Evolutionary conservation across 768 basidiomycete genomes (phyloP).

Genomic region (Clavulina sp.): DNA sequence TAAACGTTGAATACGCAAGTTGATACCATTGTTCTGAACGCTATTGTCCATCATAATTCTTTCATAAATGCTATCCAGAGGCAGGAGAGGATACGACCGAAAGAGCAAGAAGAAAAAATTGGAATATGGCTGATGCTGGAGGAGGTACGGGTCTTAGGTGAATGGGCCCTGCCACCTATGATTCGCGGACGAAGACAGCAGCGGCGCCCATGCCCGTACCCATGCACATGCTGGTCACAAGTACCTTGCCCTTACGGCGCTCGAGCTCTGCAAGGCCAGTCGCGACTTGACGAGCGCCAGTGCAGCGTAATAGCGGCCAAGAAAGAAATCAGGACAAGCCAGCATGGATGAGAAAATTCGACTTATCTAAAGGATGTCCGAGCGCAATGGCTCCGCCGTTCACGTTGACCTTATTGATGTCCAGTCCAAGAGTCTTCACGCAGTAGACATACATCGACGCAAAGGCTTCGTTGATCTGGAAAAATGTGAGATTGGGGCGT

Average conservation of each 20-base stretch:
- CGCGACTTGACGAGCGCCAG: constrained; percentile 70
- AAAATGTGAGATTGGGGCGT: constrained; percentile 16
- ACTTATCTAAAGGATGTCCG: constrained; percentile 24
- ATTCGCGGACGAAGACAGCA: constrained; percentile 47
- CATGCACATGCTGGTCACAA: constrained; percentile 84
- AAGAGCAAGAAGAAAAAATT: too few species aligned
- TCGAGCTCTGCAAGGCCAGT: constrained; percentile 47
- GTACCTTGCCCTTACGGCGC: constrained; percentile 18
- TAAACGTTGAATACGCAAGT: too few species aligned
- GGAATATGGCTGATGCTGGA: too few species aligned
- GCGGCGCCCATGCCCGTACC: constrained; percentile 77
- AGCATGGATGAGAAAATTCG: constrained; percentile 1
- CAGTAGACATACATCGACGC: constrained; percentile 69
- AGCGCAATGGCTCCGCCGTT: constrained; percentile 85
- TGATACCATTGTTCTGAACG: too few species aligned
- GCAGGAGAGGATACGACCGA: too few species aligned
- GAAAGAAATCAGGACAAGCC: neutral
- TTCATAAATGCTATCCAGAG: too few species aligned
- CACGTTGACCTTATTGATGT: constrained; percentile 57
- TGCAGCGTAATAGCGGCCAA: constrained; percentile 36
- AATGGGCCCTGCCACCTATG: too few species aligned
- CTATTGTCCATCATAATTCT: too few species aligned
- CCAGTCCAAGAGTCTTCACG: constrained; percentile 44
- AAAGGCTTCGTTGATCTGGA: constrained; percentile 75
- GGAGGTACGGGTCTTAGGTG: too few species aligned